Evolutionary conservation across 495 filamentous ascomycete genomes (phyloP).

Genomic region (Penicillium manginii): DNA sequence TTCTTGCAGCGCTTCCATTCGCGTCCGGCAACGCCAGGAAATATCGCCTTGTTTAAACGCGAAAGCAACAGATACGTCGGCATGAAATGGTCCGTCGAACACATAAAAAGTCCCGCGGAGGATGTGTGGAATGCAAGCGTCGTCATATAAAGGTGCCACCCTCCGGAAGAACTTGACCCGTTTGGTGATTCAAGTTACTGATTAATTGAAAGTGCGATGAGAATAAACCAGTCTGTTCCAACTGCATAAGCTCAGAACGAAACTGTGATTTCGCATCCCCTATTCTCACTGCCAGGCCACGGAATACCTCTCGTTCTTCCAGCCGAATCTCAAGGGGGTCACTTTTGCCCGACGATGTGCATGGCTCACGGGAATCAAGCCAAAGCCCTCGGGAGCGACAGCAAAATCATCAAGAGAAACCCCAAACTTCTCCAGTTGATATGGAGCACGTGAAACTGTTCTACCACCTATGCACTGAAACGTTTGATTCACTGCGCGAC

Average conservation of each 20-base stretch:
- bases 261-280: slow-evolving; percentile 7
- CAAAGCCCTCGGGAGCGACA: too few species aligned
- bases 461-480: slow-evolving; percentile 29
- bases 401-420: too few species aligned
- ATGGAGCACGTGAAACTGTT: slow-evolving; percentile 39
- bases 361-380: too few species aligned
- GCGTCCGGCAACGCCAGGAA: too few species aligned
- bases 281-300: neutral
- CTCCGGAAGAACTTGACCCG: neutral
- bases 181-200: neutral
- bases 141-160: slow-evolving; percentile 41
- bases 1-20: too few species aligned
- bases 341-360: slow-evolving; percentile 2
- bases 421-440: slow-evolving; percentile 29
- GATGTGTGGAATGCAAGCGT: slow-evolving; percentile 43
- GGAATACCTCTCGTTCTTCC: too few species aligned
- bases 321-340: neutral
- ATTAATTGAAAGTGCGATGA: slow-evolving; percentile 41
- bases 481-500: neutral
- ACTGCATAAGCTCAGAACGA: slow-evolving; percentile 37
- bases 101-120: slow-evolving; percentile 43
- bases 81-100: slow-evolving; percentile 25
- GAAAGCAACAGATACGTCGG: too few species aligned
- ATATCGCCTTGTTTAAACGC: too few species aligned
- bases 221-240: slow-evolving; percentile 35